Evolutionary conservation across 2,329 filamentous ascomycete species (phyloP).

Genomic region (Apiospora arundinis): DNA sequence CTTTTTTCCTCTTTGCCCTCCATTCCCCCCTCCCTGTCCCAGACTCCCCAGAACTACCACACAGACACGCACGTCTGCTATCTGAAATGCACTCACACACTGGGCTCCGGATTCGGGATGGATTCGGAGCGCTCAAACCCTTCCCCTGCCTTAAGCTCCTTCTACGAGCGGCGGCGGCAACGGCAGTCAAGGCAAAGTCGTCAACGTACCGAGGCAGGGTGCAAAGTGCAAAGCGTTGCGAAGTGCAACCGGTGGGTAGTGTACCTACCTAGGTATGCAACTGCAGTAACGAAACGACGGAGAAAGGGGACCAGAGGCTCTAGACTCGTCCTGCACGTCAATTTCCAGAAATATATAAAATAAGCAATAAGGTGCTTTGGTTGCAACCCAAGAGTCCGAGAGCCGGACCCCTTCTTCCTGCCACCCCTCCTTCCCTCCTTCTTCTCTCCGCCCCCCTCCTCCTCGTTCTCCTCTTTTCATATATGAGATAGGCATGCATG

Average conservation of each 20-base stretch:
- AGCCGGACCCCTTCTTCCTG: not conserved
- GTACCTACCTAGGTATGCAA: not conserved
- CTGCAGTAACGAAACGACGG: not conserved
- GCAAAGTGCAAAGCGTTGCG: not conserved
- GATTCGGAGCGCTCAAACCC: not conserved
- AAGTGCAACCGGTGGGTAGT: not conserved
- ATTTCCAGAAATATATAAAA: not conserved
- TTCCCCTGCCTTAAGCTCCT: not conserved
- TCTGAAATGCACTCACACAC: not conserved
- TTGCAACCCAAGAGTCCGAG: constrained; percentile 8
- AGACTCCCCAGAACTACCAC: not conserved
- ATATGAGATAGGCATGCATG: no score
- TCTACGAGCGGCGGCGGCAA: not conserved
- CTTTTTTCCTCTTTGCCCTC: no score
- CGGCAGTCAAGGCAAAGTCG: not conserved
- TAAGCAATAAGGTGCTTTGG: not conserved
- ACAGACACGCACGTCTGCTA: not conserved
- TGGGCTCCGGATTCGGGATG: not conserved
- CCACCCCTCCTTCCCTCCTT: not conserved
- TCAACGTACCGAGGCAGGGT: not conserved
- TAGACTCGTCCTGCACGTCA: not conserved
- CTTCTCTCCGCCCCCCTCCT: not conserved
- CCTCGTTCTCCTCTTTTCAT: no score
- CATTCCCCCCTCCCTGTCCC: not conserved
- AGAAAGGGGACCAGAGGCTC: not conserved